A percentile compares a stretch with the other conserved stretches of the same genome.
phyloP scores from a whole-genome alignment of 2,329 filamentous ascomycete species.

The Rosellinia necatrix region DNA sequence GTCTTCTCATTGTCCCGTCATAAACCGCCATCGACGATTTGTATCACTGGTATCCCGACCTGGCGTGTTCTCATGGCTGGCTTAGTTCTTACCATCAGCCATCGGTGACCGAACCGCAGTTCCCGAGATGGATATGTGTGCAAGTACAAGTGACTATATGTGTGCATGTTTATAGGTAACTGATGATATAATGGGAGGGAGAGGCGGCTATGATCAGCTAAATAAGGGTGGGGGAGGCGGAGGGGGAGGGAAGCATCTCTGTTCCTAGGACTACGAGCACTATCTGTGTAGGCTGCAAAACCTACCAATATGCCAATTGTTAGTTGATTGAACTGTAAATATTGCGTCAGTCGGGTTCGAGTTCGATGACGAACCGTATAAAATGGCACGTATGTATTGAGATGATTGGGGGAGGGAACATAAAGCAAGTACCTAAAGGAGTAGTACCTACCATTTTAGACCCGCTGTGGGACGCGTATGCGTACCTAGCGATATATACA shows the following conservation, averaged over 20 bases:
- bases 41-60: not conserved
- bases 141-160: too few species aligned
- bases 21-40: too few species aligned
- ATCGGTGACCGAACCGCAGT: constrained; percentile 8
- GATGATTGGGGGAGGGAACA: too few species aligned
- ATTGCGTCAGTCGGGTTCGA: constrained; percentile 4
- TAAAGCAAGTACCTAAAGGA: too few species aligned
- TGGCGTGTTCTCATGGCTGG: not conserved
- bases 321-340: not conserved
- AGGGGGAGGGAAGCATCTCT: not conserved
- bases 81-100: not conserved
- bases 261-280: not conserved
- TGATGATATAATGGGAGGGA: not conserved
- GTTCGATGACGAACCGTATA: not conserved
- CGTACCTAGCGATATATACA: not conserved
- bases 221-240: too few species aligned
- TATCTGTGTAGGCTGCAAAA: not conserved
- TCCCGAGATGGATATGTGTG: not conserved
- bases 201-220: not conserved
- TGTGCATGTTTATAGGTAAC: too few species aligned
- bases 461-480: not conserved
- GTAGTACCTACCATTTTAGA: too few species aligned
- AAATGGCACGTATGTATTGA: not conserved
- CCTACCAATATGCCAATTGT: constrained; percentile 1
- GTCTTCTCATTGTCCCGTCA: too few species aligned